Conservation (phyloP, 305 asterid species). For the Rubia tinctorum region DNA sequence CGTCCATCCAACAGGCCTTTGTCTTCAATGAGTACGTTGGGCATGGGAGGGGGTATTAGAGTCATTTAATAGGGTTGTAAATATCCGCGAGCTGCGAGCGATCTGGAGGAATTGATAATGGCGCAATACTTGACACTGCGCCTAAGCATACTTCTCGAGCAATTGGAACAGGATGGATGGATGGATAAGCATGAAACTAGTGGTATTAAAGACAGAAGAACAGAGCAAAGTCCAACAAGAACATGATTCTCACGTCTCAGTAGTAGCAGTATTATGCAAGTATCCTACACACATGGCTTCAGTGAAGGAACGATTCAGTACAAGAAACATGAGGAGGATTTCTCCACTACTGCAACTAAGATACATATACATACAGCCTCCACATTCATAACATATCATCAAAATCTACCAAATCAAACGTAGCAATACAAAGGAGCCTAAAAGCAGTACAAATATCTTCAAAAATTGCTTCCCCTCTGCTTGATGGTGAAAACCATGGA, state of each 20-base stretch:
- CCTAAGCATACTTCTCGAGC: not conserved
- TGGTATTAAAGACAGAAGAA: not conserved
- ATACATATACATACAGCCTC: not conserved
- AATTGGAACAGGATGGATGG: too few relatives aligned
- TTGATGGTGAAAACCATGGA: slow-evolving; percentile 58
- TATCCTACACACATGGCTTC: not conserved
- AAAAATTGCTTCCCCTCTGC: slow-evolving; percentile 55
- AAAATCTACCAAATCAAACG: slow-evolving; percentile 7
- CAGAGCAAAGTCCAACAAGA: not conserved
- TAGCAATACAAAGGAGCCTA: slow-evolving; percentile 20
- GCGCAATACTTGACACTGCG: not conserved
- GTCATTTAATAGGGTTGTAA: too few relatives aligned
- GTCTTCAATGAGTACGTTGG: not conserved
- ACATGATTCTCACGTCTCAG: not conserved
- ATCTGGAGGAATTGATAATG: not conserved
- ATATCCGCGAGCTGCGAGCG: too few relatives aligned
- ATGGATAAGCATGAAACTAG: not conserved
- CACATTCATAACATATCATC: not conserved
- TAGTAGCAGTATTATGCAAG: not conserved
- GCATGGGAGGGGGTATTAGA: too few relatives aligned
- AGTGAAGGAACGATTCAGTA: not conserved
- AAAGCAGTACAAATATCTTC: slow-evolving; percentile 48
- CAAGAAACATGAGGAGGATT: not conserved
- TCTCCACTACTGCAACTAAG: not conserved
- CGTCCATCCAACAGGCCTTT: not conserved